These are phyloP conservation scores for Kalmusia sp. DNA, from an alignment of 2,329 filamentous ascomycete genomes.

Conservation along the genomic window DNA sequence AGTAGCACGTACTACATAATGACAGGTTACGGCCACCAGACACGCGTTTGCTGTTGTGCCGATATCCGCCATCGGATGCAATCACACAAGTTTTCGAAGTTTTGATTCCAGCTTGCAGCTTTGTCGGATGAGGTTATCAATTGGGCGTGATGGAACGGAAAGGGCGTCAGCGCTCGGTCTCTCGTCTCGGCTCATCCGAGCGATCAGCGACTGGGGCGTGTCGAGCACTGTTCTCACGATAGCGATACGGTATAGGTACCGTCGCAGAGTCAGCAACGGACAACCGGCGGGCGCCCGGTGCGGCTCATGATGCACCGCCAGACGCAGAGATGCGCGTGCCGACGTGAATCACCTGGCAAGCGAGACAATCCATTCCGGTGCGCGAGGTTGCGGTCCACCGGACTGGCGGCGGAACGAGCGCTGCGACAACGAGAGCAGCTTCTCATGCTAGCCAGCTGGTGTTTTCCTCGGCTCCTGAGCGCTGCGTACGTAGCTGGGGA, in stretches of 20 bases:
- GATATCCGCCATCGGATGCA: conserved; percentile 8
- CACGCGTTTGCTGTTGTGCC: conserved; percentile 19
- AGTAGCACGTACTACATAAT: conserved; percentile 27
- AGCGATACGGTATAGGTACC: conserved; percentile 21
- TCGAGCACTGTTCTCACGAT: conserved; percentile 31
- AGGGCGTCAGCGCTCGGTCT: conserved; percentile 37
- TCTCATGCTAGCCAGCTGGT: neutral
- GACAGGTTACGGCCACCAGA: conserved; percentile 43
- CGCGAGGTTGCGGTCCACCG: neutral
- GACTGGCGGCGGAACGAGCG: neutral
- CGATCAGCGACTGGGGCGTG: conserved; percentile 41
- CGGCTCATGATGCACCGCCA: conserved; percentile 12
- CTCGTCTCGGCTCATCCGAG: conserved; percentile 39
- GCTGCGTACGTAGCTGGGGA: conserved; percentile 3
- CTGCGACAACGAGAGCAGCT: no score
- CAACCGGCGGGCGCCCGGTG: conserved; percentile 12
- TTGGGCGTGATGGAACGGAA: conserved; percentile 33
- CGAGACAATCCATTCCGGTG: conserved; percentile 1
- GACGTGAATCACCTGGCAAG: conserved; percentile 2
- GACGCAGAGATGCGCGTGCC: conserved; percentile 8
- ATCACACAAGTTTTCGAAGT: conserved; percentile 10
- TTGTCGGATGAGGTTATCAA: conserved; percentile 15
- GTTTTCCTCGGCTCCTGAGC: neutral
- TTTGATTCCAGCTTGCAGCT: neutral
- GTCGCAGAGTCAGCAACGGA: conserved; percentile 17